These are phyloP conservation scores for Collariella sp. DNA, from an alignment of 495 filamentous ascomycete genomes.

Conservation along the genomic window DNA sequence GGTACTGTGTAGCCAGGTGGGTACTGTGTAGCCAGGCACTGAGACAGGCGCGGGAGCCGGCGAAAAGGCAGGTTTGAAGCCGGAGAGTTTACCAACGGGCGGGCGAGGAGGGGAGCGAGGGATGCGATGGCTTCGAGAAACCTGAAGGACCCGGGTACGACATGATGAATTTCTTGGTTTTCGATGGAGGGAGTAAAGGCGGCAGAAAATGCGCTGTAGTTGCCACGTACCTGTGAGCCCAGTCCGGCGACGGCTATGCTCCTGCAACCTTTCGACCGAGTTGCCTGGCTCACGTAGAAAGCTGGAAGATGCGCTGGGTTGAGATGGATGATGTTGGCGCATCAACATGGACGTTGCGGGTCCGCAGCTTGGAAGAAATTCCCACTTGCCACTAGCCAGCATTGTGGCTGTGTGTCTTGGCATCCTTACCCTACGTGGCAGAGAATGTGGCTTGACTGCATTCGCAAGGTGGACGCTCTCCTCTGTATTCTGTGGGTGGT, in stretches of 20 bases:
- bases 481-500: no score
- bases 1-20: constrained; percentile 25
- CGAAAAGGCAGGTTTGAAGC: constrained; percentile 53
- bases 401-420: no score
- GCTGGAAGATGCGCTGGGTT: neutral
- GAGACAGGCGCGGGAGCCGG: constrained; percentile 26
- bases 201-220: constrained; percentile 15
- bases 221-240: constrained; percentile 43
- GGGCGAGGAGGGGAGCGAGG: constrained; percentile 79
- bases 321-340: neutral
- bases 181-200: constrained; percentile 19
- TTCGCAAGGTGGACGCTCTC: no score
- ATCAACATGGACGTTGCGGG: neutral
- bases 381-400: no score
- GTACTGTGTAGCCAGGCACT: no score
- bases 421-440: no score
- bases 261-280: constrained; percentile 15
- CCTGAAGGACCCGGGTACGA: constrained; percentile 90
- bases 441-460: no score
- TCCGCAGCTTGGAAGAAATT: no score
- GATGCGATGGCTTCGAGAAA: constrained; percentile 50
- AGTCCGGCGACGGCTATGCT: constrained; percentile 14
- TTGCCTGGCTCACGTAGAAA: constrained; percentile 21
- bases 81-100: constrained; percentile 53
- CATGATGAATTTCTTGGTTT: constrained; percentile 79